Base-by-base conservation (phyloP, 75 land plant species). In the Cunninghamia lanceolata region DNA sequence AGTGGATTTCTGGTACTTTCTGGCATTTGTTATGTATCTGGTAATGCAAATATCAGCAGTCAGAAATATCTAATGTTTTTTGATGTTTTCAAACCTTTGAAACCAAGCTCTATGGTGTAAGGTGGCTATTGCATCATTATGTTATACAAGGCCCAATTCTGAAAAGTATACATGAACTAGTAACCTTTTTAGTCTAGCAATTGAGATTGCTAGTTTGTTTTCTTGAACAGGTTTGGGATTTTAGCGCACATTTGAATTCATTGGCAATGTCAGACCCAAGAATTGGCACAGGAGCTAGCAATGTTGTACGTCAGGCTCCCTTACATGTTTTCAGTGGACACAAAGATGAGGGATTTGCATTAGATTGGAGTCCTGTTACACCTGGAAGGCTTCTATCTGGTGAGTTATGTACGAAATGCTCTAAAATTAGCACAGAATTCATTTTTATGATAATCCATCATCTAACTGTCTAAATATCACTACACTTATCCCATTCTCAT, bases 341-440 rank as follows among this genome's bases (percentile, higher is more conserved):
- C 84, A 94, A 95, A 82, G 96, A 94, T 93, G 99, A 96, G 88
- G 99, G 99, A 47, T 96, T 91, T 94, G 96, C 99, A 15, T 86
- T 98, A 30, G 99, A 96, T 80, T 98, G 99, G 99, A 95, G 95
- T 89, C 92, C 96, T 83, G 77, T 91, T 50, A 89, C 89, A 40
- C 87, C 93, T 86, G 99, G 99, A 68, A 89, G 96, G 86, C 95
- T 98, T 83, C 84, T 98, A 10, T 87, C 98, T 85, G 98, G 99
- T 97, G 86, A 19, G 43, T 10, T 74, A 74, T 59, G 28, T 84
- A 28, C 85, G 28, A n/a, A 34, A 21, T 68, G 30, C 15, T 68
- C 43, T 77, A 84, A 28, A 19, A 74, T 36, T 34, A 34, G 30
- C n/a, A 30, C n/a, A 36, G 1, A 8, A 32, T n/a, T 21, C 43